Conservation (phyloP, 2,329 filamentous ascomycete genomes). For the Chaetothyriales sp. region DNA sequence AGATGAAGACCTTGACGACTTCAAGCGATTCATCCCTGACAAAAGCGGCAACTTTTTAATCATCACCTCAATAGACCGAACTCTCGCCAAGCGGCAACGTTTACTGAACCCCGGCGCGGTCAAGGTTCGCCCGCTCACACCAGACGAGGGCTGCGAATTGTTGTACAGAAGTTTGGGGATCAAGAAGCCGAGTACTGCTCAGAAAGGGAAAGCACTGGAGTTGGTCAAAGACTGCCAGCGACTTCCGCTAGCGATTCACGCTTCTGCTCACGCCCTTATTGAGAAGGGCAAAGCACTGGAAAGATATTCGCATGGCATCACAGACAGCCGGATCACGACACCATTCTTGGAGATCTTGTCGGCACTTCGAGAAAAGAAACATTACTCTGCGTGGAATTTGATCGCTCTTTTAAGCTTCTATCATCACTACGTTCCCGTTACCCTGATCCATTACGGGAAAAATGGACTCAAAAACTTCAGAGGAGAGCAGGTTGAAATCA, state of each 20-base stretch:
- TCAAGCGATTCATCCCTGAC: conserved; percentile 52
- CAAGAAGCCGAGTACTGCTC: conserved; percentile 39
- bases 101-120: conserved; percentile 48
- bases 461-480: conserved; percentile 22
- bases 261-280: conserved; percentile 49
- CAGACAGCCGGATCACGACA: conserved; percentile 40
- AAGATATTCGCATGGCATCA: conserved; percentile 43
- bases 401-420: conserved; percentile 54
- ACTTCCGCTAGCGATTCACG: conserved; percentile 54
- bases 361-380: conserved; percentile 27
- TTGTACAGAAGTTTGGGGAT: conserved; percentile 51
- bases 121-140: conserved; percentile 40
- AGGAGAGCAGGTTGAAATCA: conserved; percentile 27
- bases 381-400: conserved; percentile 47
- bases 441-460: conserved; percentile 46
- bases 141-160: conserved; percentile 46
- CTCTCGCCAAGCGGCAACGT: conserved; percentile 41
- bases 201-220: conserved; percentile 45
- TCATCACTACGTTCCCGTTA: conserved; percentile 51
- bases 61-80: conserved; percentile 53
- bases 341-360: conserved; percentile 36
- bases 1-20: conserved; percentile 35
- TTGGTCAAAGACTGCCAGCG: conserved; percentile 51
- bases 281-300: conserved; percentile 48
- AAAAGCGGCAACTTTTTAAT: conserved; percentile 50